Conservation (phyloP, 2,329 filamentous ascomycete genomes). For the Epichloe bromicola region DNA sequence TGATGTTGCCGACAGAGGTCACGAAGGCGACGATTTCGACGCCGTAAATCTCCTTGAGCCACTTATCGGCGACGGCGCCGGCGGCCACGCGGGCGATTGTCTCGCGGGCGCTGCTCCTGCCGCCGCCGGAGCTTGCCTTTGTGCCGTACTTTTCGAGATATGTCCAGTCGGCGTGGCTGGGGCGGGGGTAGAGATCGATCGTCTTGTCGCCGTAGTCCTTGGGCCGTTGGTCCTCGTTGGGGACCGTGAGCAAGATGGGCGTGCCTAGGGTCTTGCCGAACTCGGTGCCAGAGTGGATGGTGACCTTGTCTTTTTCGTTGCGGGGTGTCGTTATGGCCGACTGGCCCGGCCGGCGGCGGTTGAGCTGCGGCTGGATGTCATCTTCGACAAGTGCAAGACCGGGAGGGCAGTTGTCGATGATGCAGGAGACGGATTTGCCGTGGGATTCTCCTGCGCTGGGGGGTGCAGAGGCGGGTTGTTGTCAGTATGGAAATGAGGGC, state of each 20-base stretch:
- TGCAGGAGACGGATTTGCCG: conserved; percentile 85
- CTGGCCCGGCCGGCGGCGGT: conserved; percentile 77
- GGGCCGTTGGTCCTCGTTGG: conserved; percentile 86
- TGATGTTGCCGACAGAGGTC: conserved; percentile 59
- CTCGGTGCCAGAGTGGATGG: conserved; percentile 88
- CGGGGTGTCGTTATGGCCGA: conserved; percentile 81
- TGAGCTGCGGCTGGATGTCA: conserved; percentile 93
- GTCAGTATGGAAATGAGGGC: not conserved
- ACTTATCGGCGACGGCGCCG: conserved; percentile 88
- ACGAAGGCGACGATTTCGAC: conserved; percentile 89
- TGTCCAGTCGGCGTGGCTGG: conserved; percentile 90
- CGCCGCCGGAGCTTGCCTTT: conserved; percentile 81
- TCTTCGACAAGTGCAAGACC: conserved; percentile 73
- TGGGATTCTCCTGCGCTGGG: conserved; percentile 52
- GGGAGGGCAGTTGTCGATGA: conserved; percentile 85
- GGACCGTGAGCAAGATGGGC: conserved; percentile 74
- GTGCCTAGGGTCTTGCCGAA: conserved; percentile 82
- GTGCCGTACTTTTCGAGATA: conserved; percentile 96
- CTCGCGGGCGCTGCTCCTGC: conserved; percentile 82
- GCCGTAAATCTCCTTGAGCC: conserved; percentile 65
- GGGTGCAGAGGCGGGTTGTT: not conserved
- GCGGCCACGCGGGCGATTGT: conserved; percentile 89
- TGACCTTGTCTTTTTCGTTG: conserved; percentile 81
- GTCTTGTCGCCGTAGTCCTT: conserved; percentile 83
- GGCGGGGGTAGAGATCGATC: conserved; percentile 84